Evolutionary conservation across 169 alveolate genomes (phyloP).

Genomic region (Plasmodium ovale): DNA sequence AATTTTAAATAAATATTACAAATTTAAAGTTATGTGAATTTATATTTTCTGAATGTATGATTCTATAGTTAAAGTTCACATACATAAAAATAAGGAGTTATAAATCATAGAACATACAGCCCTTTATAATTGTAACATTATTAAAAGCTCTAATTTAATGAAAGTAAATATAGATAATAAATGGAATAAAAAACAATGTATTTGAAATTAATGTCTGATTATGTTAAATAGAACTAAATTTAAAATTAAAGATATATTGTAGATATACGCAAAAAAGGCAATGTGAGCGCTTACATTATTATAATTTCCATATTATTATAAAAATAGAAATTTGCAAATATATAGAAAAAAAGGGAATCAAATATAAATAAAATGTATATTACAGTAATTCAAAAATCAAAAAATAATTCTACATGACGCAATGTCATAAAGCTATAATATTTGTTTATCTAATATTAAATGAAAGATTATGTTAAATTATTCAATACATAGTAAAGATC

Average conservation of each 20-base stretch:
- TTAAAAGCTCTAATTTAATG: no score
- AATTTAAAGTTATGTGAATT: not conserved
- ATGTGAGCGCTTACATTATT: not conserved
- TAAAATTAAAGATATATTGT: no score
- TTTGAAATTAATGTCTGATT: not conserved
- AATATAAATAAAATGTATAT: no score
- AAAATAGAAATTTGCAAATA: not conserved
- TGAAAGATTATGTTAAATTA: no score
- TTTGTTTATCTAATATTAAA: no score
- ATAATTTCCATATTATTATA: not conserved
- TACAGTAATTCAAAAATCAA: no score
- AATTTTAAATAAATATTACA: no score
- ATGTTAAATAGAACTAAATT: not conserved
- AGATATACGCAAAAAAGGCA: not conserved
- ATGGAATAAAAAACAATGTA: not conserved
- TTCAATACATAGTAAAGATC: no score
- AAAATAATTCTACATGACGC: no score
- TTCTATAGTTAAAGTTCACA: not conserved
- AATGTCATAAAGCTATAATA: no score
- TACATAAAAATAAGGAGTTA: not conserved
- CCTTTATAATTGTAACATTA: not conserved
- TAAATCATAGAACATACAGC: not conserved
- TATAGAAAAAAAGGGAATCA: not conserved
- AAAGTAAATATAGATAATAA: no score
- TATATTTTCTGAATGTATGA: not conserved